Base-by-base conservation (phyloP, 2,329 filamentous ascomycete genomes). In the Neodidymelliopsis sp. region DNA sequence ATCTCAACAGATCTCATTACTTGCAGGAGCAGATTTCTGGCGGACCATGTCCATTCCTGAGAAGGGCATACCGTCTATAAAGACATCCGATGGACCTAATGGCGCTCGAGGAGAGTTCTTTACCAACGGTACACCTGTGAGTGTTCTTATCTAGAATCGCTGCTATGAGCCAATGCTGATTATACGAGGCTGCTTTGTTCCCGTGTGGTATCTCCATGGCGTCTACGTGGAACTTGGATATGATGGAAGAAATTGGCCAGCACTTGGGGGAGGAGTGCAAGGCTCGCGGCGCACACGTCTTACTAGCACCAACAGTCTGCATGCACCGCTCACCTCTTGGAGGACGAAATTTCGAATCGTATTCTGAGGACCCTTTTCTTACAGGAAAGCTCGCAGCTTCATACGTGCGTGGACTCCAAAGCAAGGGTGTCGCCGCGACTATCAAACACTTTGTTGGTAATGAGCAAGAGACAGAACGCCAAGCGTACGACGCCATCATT, bases 261-360 rank as follows among this genome's bases (percentile, higher is more conserved):
- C 81, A 90, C 56, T 81, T 93, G 49, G 89, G 85, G 10, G 78
- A 85, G 10, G 89, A 94, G 71, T 79, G 81, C 18, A 88, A 85
- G 61, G 87, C 88, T 13, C 86, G 89, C 63, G 88, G 88, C 5
- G 86, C 88, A 20, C 81, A 91, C 51, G 81, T 92, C 24, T 77
- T 92, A 4, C 79, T 93, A 7, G 89, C 86, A 0, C 89, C 89
- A 2, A 92, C 89, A 1, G 85, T 91, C 24, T 91, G 90, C 74
- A 87, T 91, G 78, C 90, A 94, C 63, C 83, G 90, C 12, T 89
- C 89, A 38, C 90, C 90, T 0, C 79, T 94, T 0, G 90, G 90
- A n/a, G 90, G 90, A 13, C 82, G 90, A 51, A 91, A 91, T 56
- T 95, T 94, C 59, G 90, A 95, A 72, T 91, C 89, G 0, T 94